Conservation (phyloP, 2,329 filamentous ascomycete species). For the Fusarium papillatum region DNA sequence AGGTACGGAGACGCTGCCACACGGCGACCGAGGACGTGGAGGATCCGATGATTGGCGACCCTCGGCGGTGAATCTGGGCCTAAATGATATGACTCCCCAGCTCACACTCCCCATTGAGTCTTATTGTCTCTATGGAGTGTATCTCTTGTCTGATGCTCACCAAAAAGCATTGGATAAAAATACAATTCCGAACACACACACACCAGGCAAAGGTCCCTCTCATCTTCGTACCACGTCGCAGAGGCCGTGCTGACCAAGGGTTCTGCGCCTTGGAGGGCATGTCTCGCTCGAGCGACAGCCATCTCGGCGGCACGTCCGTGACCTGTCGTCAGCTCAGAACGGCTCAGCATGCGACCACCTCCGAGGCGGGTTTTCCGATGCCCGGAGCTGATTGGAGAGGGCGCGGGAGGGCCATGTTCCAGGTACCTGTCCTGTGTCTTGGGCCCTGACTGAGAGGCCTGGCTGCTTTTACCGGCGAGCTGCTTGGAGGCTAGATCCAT, state of each 20-base stretch:
- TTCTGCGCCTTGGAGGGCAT: conserved; percentile 32
- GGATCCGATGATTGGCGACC: conserved; percentile 29
- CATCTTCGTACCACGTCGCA: conserved; percentile 28
- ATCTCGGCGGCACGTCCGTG: conserved; percentile 38
- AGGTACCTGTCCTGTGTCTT: conserved; percentile 34
- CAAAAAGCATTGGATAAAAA: conserved; percentile 14
- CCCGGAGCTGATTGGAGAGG: conserved; percentile 34
- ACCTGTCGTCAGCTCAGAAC: conserved; percentile 43
- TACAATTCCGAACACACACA: conserved; percentile 8
- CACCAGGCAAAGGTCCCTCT: conserved; percentile 11
- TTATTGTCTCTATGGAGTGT: not conserved
- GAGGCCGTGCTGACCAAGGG: conserved; percentile 33
- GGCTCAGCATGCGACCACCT: conserved; percentile 41
- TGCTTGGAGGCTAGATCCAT: conserved; percentile 7
- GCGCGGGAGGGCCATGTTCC: conserved; percentile 22
- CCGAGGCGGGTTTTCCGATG: conserved; percentile 21
- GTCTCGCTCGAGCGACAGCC: conserved; percentile 23
- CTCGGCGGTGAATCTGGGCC: conserved; percentile 6
- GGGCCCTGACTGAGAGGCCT: not conserved
- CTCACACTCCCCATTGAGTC: conserved; percentile 2
- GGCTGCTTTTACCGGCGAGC: conserved; percentile 5
- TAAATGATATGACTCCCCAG: conserved; percentile 15
- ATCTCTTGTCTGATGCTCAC: not conserved
- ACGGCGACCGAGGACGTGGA: conserved; percentile 36
- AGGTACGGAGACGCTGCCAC: conserved; percentile 39